Conservation (phyloP, 2,329 filamentous ascomycete genomes). For the Ophiostoma tasmaniense region DNA sequence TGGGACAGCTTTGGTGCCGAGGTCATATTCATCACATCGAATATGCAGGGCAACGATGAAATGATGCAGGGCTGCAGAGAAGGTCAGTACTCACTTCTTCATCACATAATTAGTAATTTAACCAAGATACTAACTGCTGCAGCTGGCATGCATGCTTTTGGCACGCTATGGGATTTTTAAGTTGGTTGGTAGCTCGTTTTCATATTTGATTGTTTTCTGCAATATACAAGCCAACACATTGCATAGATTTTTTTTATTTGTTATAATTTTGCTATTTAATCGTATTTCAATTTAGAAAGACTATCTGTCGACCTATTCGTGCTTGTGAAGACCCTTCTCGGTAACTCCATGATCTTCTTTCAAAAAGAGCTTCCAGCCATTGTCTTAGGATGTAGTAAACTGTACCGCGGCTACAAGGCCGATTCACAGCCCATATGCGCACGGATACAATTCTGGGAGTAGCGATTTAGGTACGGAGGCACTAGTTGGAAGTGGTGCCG, state of each 20-base stretch:
- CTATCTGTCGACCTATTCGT: not conserved
- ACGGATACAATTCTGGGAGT: not conserved
- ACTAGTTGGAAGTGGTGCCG: not conserved
- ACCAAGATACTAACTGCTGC: not conserved
- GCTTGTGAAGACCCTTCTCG: not conserved
- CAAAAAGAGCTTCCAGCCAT: too few species aligned
- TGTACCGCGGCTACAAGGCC: not conserved
- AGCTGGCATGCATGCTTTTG: not conserved
- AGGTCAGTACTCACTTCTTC: slow-evolving; percentile 24
- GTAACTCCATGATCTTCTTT: not conserved
- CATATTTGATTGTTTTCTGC: too few species aligned
- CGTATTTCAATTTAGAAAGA: not conserved
- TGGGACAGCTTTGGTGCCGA: slow-evolving; percentile 34
- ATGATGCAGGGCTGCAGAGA: slow-evolving; percentile 35
- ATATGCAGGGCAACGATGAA: slow-evolving; percentile 34
- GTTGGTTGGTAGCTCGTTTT: too few species aligned
- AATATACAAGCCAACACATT: too few species aligned
- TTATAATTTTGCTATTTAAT: not conserved
- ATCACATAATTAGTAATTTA: too few species aligned
- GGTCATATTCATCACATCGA: slow-evolving; percentile 37
- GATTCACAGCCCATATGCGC: not conserved
- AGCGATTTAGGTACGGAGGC: not conserved
- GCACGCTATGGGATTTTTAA: not conserved
- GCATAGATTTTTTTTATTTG: not conserved
- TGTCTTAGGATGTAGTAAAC: not conserved